Base-by-base conservation (phyloP, 2,329 filamentous ascomycete species). In the Leptoxyphium fumago region DNA sequence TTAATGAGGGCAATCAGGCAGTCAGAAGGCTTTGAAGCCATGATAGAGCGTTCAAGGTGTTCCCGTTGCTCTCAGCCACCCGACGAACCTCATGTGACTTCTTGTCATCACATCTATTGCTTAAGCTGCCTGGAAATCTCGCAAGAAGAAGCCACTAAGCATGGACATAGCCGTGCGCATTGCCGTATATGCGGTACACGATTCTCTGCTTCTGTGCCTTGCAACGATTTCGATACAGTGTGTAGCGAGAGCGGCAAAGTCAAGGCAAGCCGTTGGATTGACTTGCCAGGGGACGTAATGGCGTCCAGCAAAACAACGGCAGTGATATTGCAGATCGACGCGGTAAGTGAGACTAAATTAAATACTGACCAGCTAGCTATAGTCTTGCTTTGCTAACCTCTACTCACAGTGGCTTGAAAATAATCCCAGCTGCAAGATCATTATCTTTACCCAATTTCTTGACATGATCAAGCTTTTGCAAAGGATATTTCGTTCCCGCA, bases 391-490 rank as follows among this genome's bases (percentile, higher is more conserved):
- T 26, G 7, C 21, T 26, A 26, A 26, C 21, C 21, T 26, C 21
- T 26, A 26, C 3, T 9, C 15, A 36, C 15, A 36, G 21, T 71
- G 67, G 68, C 39, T 63, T 1, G 45, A 59, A 1, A 62, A 71
- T 10, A 66, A 70, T 3, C 62, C 64, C 0, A 42, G 62, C 0
- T 66, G 67, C 36, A 80, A 81, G 57, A 68, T 78, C 39, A 74
- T 74, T 45, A 18, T 80, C 39, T 81, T 78, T 49, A 74, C 71
- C 0, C 74, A 80, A 50, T 81, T 76, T 46, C 56, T 73, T 2
- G 60, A 66, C 2, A 70, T 78, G 51, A 64, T 75, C 5, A 54
- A 62, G 0, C 71, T 80, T 14, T 51, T 80, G 2, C 56, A 50
- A 0, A 64, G 61, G 1, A 62, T 80, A 34, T 79, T 73, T 52